Conservation (phyloP, 495 filamentous ascomycete species). For the Hypoxylon fuscum region DNA sequence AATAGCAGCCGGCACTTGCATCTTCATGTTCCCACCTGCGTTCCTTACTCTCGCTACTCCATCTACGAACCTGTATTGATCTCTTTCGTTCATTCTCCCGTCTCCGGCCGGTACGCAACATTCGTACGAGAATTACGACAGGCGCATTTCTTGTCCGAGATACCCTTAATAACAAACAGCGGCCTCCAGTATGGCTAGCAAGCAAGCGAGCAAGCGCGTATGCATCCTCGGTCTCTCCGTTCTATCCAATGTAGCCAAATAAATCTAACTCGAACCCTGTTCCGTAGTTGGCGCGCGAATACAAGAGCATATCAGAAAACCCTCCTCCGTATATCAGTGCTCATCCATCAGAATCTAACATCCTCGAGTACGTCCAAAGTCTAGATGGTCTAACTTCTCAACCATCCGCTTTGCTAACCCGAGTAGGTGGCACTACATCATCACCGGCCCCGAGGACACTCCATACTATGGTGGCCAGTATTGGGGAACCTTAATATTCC, state of each 20-base stretch:
- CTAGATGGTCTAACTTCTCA: background rate
- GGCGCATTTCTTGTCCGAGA: constrained; percentile 70
- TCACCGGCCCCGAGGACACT: constrained; percentile 93
- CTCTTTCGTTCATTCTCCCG: background rate
- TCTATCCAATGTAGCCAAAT: background rate
- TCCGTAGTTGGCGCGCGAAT: constrained; percentile 86
- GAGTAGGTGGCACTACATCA: constrained; percentile 95
- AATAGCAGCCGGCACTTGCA: background rate
- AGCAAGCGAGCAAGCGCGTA: constrained; percentile 85
- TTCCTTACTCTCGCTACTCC: constrained; percentile 10
- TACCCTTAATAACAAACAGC: constrained; percentile 56
- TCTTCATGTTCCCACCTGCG: background rate
- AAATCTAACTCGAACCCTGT: constrained; percentile 17
- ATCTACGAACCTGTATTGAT: background rate
- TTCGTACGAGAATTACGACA: too few species aligned
- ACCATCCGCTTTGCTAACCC: constrained; percentile 11
- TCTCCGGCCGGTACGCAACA: background rate
- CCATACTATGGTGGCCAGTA: constrained; percentile 96
- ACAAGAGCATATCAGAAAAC: constrained; percentile 88
- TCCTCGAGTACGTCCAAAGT: constrained; percentile 78
- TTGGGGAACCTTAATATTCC: constrained; percentile 97
- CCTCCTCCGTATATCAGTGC: constrained; percentile 93
- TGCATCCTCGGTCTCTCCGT: constrained; percentile 42
- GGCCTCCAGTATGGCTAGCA: constrained; percentile 84
- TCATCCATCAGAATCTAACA: constrained; percentile 93